Evolutionary conservation across 2,329 filamentous ascomycete genomes (phyloP).

Genomic region (Fusarium tricinctum): DNA sequence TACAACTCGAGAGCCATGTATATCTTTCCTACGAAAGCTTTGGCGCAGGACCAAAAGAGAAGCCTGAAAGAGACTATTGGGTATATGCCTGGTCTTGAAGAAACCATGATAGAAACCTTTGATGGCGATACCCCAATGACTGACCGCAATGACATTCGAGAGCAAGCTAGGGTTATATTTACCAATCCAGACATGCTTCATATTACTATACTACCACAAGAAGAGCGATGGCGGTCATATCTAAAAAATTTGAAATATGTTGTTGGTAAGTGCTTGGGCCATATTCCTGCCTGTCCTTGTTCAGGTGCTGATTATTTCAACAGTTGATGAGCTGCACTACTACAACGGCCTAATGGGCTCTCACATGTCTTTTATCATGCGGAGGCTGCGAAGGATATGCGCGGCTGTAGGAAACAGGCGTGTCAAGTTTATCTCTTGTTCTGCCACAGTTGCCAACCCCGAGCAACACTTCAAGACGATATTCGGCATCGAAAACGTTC

Average conservation of each 20-base stretch:
- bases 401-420: slow-evolving; percentile 88
- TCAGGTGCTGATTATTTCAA: slow-evolving; percentile 12
- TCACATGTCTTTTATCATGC: slow-evolving; percentile 95
- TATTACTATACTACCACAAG: slow-evolving; percentile 91
- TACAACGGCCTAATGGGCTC: slow-evolving; percentile 96
- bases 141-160: slow-evolving; percentile 83
- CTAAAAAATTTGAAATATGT: slow-evolving; percentile 92
- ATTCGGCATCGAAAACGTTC: slow-evolving; percentile 88
- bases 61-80: slow-evolving; percentile 87
- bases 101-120: slow-evolving; percentile 88
- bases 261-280: slow-evolving; percentile 66
- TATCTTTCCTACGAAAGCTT: slow-evolving; percentile 96
- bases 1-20: slow-evolving; percentile 88
- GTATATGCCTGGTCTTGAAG: slow-evolving; percentile 83
- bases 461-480: slow-evolving; percentile 91
- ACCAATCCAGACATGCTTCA: slow-evolving; percentile 99
- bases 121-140: slow-evolving; percentile 93
- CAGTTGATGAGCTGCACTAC: slow-evolving; percentile 89
- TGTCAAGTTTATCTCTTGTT: slow-evolving; percentile 94
- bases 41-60: slow-evolving; percentile 93
- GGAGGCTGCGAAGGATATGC: slow-evolving; percentile 87
- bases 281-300: background rate
- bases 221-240: slow-evolving; percentile 89
- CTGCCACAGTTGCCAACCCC: slow-evolving; percentile 95
- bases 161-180: slow-evolving; percentile 92